These are phyloP conservation scores for Phialophora verrucosa DNA, from an alignment of 2,329 filamentous ascomycete species.

Conservation along the genomic window DNA sequence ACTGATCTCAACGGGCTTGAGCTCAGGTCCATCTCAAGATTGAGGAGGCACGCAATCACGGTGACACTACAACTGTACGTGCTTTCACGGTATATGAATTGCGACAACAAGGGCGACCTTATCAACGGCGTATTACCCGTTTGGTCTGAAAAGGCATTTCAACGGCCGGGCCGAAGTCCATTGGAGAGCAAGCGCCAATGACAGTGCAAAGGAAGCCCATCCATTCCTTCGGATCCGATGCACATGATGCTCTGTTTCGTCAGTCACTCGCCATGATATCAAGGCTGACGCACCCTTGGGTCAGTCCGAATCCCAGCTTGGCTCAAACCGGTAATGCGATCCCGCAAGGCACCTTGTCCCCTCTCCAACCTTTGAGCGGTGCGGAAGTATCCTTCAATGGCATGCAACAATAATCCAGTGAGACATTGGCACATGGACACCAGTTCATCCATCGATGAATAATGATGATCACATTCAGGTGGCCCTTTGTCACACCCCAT, in stretches of 20 bases:
- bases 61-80: neutral
- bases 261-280: constrained; percentile 24
- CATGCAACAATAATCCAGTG: constrained; percentile 12
- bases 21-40: constrained; percentile 16
- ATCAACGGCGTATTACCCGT: constrained; percentile 7
- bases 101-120: constrained; percentile 5
- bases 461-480: neutral
- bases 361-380: constrained; percentile 5
- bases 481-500: neutral
- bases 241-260: constrained; percentile 11
- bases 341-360: constrained; percentile 20
- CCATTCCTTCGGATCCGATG: constrained; percentile 22
- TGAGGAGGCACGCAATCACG: neutral
- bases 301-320: constrained; percentile 20
- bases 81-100: constrained; percentile 14
- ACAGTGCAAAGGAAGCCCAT: neutral
- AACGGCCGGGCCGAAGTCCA: constrained; percentile 4
- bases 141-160: constrained; percentile 7
- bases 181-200: constrained; percentile 7
- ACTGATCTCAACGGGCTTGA: neutral
- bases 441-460: constrained; percentile 9
- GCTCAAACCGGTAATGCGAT: constrained; percentile 35
- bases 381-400: constrained; percentile 9
- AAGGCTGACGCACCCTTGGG: constrained; percentile 24
- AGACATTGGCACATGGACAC: constrained; percentile 24